These are phyloP conservation scores for Candida tammaniensis DNA, from an alignment of 805 yeast genomes.

Conservation along the genomic window DNA sequence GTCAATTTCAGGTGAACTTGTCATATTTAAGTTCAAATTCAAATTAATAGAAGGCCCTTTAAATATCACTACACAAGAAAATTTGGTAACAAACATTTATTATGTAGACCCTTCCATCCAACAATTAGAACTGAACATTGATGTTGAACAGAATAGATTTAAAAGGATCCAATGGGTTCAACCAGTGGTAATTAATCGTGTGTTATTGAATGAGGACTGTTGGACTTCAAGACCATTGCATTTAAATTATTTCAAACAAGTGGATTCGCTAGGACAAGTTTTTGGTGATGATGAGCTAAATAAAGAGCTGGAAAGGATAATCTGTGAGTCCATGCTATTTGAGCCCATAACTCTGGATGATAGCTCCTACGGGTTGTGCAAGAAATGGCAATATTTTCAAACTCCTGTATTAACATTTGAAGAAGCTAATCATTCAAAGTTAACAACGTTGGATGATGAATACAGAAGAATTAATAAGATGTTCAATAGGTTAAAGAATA, in stretches of 20 bases:
- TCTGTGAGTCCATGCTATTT: conserved; percentile 40
- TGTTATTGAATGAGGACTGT: conserved; percentile 43
- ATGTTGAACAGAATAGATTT: conserved; percentile 14
- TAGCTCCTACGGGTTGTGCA: conserved; percentile 29
- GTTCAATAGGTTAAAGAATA: conserved; percentile 13
- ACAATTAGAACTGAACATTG: conserved; percentile 16
- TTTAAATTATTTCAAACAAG: conserved; percentile 45
- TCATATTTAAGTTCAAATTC: conserved; percentile 36
- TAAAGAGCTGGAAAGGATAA: conserved; percentile 30
- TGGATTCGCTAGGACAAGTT: conserved; percentile 44
- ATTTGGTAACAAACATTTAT: conserved; percentile 10
- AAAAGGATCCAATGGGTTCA: conserved; percentile 19
- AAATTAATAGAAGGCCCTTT: conserved; percentile 25
- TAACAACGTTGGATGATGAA: conserved; percentile 31
- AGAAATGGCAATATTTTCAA: conserved; percentile 34
- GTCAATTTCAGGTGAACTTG: conserved; percentile 48
- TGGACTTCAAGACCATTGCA: conserved; percentile 52
- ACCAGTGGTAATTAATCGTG: conserved; percentile 30
- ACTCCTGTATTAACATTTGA: conserved; percentile 17
- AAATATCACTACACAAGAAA: conserved; percentile 11
- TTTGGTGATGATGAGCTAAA: conserved; percentile 43
- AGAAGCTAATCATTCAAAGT: conserved; percentile 15
- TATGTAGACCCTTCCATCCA: conserved; percentile 29
- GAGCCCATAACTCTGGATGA: conserved; percentile 16
- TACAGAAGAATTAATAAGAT: conserved; percentile 31